Percentiles rank a stretch among this genome's conserved stretches.
phyloP scores from a whole-genome alignment of 176 grass and related monocot genomes.

The Aegilops umbellulata region DNA sequence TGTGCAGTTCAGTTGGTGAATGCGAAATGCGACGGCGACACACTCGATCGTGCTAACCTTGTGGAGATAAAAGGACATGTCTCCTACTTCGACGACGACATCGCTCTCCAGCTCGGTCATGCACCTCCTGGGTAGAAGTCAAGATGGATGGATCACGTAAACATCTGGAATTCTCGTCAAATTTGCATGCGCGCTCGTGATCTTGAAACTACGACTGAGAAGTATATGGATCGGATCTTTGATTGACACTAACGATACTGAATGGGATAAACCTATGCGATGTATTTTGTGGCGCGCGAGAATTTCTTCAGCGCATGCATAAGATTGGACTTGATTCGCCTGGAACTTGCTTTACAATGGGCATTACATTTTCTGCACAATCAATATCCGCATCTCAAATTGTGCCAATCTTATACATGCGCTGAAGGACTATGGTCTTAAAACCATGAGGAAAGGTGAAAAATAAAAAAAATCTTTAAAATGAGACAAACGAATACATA shows the following conservation, averaged over 20 bases:
- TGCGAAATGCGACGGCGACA: neutral
- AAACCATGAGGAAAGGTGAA: too few species aligned
- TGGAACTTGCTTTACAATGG: too few species aligned
- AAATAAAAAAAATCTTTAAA: neutral
- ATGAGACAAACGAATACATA: too few species aligned
- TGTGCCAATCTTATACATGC: too few species aligned
- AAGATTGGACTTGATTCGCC: too few species aligned
- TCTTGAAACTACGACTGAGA: neutral
- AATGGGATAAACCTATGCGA: neutral
- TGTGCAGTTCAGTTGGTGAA: too few species aligned
- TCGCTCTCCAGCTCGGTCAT: constrained; percentile 68
- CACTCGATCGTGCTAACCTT: constrained; percentile 34
- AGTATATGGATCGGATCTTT: neutral
- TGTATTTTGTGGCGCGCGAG: neutral
- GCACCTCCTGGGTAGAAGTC: constrained; percentile 45
- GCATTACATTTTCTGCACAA: too few species aligned
- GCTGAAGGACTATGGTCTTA: too few species aligned
- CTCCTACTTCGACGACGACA: constrained; percentile 59
- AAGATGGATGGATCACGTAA: neutral
- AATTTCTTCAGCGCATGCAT: neutral
- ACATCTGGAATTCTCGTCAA: neutral
- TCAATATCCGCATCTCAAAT: too few species aligned
- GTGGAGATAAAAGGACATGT: constrained; percentile 72
- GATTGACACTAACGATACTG: neutral
- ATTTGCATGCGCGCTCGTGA: neutral